A percentile compares a stretch with the other conserved stretches of the same genome.
Evolutionary conservation across 2,329 filamentous ascomycete species (phyloP).

Genomic region (Dactylellina parvicollis): DNA sequence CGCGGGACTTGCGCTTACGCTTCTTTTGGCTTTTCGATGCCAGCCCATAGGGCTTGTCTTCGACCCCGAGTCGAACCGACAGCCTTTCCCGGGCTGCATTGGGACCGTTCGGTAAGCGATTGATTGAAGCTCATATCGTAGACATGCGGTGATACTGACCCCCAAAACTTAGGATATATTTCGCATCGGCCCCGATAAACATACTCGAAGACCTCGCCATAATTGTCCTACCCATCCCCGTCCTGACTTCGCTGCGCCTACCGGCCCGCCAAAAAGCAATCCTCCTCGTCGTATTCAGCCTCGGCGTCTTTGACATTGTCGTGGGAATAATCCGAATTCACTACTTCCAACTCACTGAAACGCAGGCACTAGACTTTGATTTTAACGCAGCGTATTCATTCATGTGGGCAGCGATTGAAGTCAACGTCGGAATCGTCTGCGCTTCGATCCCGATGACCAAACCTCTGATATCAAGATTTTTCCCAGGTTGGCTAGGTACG

Average conservation of each 20-base stretch:
- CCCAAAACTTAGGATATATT: constrained; percentile 66
- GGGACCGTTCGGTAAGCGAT: constrained; percentile 43
- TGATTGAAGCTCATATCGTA: neutral
- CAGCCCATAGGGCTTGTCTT: constrained; percentile 77
- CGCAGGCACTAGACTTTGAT: constrained; percentile 66
- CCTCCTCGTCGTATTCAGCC: constrained; percentile 82
- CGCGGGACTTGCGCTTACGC: constrained; percentile 79
- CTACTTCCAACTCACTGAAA: constrained; percentile 79
- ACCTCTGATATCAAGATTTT: constrained; percentile 72
- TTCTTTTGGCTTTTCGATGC: constrained; percentile 90
- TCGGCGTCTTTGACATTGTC: constrained; percentile 86
- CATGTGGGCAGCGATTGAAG: constrained; percentile 94
- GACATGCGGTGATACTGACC: constrained; percentile 52
- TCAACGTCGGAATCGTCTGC: constrained; percentile 88
- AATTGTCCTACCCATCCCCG: constrained; percentile 85
- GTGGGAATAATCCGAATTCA: constrained; percentile 91
- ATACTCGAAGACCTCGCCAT: constrained; percentile 91
- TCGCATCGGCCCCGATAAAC: constrained; percentile 85
- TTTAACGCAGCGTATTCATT: constrained; percentile 85
- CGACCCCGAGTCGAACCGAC: constrained; percentile 55
- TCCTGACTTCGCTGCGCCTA: constrained; percentile 84
- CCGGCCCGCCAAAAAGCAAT: constrained; percentile 88
- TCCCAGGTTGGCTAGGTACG: constrained; percentile 54
- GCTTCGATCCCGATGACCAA: constrained; percentile 93
- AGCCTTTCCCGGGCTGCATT: constrained; percentile 50